phyloP scores from a whole-genome alignment of 2,329 filamentous ascomycete genomes.

The Venturia aucupariae region DNA sequence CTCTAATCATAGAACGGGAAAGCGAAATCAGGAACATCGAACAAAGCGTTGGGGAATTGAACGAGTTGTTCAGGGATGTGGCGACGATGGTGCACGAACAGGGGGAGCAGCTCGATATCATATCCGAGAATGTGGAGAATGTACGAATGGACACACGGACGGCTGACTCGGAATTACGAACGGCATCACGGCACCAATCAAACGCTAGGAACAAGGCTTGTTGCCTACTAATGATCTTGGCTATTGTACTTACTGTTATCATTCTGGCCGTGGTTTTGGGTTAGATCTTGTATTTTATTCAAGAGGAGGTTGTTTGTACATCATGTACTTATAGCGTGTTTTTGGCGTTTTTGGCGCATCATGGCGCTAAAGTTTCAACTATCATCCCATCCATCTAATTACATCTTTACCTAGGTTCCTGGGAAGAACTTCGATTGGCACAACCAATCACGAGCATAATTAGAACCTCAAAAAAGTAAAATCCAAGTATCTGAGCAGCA shows the following conservation, averaged over 20 bases:
- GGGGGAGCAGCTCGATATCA: slow-evolving; percentile 77
- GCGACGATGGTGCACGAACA: slow-evolving; percentile 95
- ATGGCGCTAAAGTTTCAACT: background rate
- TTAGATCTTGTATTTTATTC: background rate
- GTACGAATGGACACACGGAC: slow-evolving; percentile 73
- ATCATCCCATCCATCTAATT: background rate
- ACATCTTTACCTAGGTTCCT: background rate
- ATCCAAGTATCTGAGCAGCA: too few relatives aligned
- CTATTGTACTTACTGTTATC: slow-evolving; percentile 81
- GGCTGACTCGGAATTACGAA: slow-evolving; percentile 75
- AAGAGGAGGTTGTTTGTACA: background rate
- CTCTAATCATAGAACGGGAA: slow-evolving; percentile 90
- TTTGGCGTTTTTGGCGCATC: background rate
- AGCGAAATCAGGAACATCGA: slow-evolving; percentile 96
- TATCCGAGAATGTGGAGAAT: slow-evolving; percentile 78
- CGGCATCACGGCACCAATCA: slow-evolving; percentile 87
- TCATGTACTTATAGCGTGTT: background rate
- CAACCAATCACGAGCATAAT: too few relatives aligned
- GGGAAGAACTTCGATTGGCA: too few relatives aligned
- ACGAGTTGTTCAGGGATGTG: slow-evolving; percentile 96
- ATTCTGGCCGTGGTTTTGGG: slow-evolving; percentile 70
- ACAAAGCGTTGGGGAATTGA: slow-evolving; percentile 88
- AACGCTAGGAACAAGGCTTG: slow-evolving; percentile 91
- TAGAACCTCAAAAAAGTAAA: too few relatives aligned
- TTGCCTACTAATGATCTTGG: slow-evolving; percentile 79